A percentile compares a stretch with the other conserved stretches of the same genome.
phyloP scores from a whole-genome alignment of 768 basidiomycete species.

The Lentinula sp. region DNA sequence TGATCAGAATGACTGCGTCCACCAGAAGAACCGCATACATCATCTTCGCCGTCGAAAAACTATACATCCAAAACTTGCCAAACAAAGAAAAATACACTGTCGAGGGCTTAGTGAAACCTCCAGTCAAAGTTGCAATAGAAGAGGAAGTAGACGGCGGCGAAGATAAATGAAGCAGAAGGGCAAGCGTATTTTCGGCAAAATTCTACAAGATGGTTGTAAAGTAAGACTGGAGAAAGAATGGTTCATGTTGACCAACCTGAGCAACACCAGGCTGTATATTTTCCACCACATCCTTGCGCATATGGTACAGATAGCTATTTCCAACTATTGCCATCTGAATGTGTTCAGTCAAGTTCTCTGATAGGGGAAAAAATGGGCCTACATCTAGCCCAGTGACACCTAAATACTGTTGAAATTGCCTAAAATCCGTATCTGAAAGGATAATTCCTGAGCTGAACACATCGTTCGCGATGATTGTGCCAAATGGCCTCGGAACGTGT shows the following conservation, averaged over 20 bases:
- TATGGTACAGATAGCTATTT: constrained; percentile 92
- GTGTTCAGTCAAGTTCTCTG: neutral
- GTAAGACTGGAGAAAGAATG: neutral
- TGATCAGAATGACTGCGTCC: constrained; percentile 28
- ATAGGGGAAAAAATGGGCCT: constrained; percentile 17
- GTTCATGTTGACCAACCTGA: neutral
- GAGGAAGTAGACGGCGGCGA: constrained; percentile 78
- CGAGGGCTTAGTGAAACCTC: constrained; percentile 41
- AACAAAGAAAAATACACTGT: constrained; percentile 78
- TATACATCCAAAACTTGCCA: constrained; percentile 66
- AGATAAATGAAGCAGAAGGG: constrained; percentile 72
- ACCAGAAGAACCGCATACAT: constrained; percentile 49
- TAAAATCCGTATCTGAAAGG: constrained; percentile 92
- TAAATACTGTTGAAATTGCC: constrained; percentile 87
- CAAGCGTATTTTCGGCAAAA: constrained; percentile 86
- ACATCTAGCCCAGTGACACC: constrained; percentile 91
- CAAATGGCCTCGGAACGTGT: constrained; percentile 82
- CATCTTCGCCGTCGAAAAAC: constrained; percentile 62
- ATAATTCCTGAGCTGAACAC: constrained; percentile 89
- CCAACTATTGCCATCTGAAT: constrained; percentile 83
- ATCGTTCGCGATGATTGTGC: constrained; percentile 86
- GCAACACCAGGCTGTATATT: constrained; percentile 54
- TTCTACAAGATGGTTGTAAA: constrained; percentile 40
- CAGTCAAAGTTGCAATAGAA: constrained; percentile 34
- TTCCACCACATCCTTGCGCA: constrained; percentile 67